A percentile compares a stretch with the other conserved stretches of the same genome.
These are phyloP conservation scores for Suillus tomentosus DNA, from an alignment of 768 basidiomycete species.

Conservation along the genomic window DNA sequence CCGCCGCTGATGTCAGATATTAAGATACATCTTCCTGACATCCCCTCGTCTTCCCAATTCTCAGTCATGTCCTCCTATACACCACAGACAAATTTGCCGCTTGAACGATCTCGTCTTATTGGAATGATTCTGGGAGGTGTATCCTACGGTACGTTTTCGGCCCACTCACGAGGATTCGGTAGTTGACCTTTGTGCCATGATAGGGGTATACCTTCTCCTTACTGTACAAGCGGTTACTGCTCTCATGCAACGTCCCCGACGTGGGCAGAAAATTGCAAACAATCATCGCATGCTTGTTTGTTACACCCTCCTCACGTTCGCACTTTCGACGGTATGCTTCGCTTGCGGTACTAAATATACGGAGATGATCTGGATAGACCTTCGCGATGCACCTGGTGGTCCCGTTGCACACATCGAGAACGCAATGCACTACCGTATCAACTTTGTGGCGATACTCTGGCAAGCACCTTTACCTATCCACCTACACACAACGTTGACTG, in stretches of 20 bases:
- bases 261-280: neutral
- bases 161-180: neutral
- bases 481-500: neutral
- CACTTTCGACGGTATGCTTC: neutral
- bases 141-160: neutral
- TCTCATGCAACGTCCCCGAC: neutral
- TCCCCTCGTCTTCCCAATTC: neutral
- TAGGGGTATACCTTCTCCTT: neutral
- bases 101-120: neutral
- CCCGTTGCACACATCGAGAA: neutral
- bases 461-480: neutral
- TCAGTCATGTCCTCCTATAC: neutral
- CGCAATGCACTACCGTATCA: neutral
- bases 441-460: neutral
- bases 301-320: neutral
- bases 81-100: neutral
- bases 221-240: neutral
- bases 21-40: neutral
- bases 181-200: neutral
- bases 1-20: neutral
- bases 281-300: neutral
- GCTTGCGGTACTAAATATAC: neutral
- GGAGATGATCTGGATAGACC: conserved; percentile 6
- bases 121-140: neutral
- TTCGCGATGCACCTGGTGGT: neutral